Evolutionary conservation across 306 rosid species (phyloP).

Genomic region (Cucumis cinereus): DNA sequence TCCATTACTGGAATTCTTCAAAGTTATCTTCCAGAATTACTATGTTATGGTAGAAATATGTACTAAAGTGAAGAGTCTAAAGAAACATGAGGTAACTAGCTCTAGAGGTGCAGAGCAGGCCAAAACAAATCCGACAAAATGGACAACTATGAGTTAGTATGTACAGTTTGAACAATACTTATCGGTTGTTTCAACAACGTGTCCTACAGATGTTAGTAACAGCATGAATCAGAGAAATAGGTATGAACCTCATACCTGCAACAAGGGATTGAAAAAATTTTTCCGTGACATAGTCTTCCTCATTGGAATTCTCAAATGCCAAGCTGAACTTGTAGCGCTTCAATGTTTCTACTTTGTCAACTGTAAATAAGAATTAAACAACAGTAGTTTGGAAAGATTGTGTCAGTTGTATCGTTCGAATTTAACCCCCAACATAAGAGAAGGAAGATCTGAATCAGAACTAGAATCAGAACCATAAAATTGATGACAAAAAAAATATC

Average conservation of each 20-base stretch:
- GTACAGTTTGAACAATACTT: neutral
- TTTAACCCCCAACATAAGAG: neutral
- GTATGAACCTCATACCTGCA: conserved; percentile 52
- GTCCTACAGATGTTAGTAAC: neutral
- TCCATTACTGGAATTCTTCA: neutral
- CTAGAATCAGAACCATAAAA: neutral
- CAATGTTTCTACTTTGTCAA: conserved; percentile 73
- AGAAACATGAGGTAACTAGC: neutral
- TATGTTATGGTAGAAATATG: neutral
- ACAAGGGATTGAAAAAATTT: conserved; percentile 95
- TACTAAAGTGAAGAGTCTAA: neutral
- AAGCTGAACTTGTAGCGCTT: conserved; percentile 84
- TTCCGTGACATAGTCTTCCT: conserved; percentile 98
- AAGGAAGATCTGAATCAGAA: neutral
- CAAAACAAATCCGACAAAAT: neutral
- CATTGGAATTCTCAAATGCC: conserved; percentile 97
- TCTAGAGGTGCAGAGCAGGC: neutral
- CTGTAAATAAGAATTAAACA: conserved; percentile 27
- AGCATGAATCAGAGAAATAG: neutral
- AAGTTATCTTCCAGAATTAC: neutral
- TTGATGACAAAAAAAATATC: neutral
- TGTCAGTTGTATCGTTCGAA: neutral
- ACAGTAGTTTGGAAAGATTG: neutral
- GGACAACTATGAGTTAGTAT: neutral
- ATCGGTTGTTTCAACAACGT: too few relatives aligned